These are phyloP conservation scores for Cubamyces lactineus DNA, from an alignment of 768 basidiomycete species.

Conservation along the genomic window DNA sequence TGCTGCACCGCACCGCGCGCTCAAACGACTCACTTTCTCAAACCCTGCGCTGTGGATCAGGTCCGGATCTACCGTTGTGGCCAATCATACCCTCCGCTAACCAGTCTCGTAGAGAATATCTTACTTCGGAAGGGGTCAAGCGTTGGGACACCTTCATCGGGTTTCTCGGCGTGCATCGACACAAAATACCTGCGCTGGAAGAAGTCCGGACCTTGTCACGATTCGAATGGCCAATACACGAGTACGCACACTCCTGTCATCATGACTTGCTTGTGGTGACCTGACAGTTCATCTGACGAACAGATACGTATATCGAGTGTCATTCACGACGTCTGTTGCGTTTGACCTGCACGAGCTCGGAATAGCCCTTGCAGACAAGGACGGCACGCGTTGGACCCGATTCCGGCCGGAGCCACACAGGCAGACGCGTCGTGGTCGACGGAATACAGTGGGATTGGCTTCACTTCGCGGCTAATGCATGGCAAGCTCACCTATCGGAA, in stretches of 20 bases:
- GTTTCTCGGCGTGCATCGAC: conserved; percentile 2
- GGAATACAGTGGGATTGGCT: neutral
- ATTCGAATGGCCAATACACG: conserved; percentile 1
- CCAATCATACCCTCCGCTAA: too few species aligned
- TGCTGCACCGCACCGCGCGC: neutral
- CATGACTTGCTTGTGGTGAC: neutral
- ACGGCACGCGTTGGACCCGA: conserved; percentile 6
- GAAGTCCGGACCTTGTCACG: neutral
- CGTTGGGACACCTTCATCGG: neutral
- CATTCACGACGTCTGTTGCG: neutral
- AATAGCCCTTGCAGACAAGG: conserved; percentile 3
- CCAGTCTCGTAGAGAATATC: neutral
- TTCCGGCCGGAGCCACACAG: neutral
- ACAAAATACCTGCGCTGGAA: neutral
- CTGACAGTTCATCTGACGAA: neutral
- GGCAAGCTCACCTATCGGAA: too few species aligned
- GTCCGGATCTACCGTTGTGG: neutral
- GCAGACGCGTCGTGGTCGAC: neutral
- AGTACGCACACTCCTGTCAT: neutral
- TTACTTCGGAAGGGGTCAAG: neutral
- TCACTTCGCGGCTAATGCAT: neutral
- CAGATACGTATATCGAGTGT: neutral
- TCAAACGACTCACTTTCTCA: neutral
- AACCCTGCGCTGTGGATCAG: neutral
- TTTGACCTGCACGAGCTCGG: neutral